Percentiles rank a stretch among this genome's conserved stretches.
Evolutionary conservation across 345 rosid species (phyloP).

Genomic region (Adansonia digitata): DNA sequence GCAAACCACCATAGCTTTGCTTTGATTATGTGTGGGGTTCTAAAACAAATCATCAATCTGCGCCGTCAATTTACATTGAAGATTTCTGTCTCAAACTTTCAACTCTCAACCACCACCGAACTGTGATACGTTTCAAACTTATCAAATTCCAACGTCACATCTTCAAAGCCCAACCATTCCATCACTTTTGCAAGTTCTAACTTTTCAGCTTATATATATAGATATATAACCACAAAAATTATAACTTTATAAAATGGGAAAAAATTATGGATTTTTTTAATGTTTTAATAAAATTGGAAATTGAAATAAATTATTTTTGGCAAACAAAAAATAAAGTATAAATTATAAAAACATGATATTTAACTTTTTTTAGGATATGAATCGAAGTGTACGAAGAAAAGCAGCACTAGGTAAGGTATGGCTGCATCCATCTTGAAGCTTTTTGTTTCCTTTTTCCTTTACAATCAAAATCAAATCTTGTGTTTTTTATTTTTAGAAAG

Average conservation of each 20-base stretch:
- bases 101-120: not conserved
- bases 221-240: no score
- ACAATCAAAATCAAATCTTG: not conserved
- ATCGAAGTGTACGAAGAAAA: not conserved
- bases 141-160: not conserved
- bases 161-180: no score
- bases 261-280: no score
- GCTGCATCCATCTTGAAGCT: not conserved
- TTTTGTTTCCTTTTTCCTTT: not conserved
- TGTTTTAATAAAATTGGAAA: not conserved
- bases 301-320: not conserved
- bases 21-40: no score
- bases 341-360: not conserved
- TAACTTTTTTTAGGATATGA: not conserved
- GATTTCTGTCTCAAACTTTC: not conserved
- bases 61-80: not conserved
- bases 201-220: no score
- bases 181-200: no score
- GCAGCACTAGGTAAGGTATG: not conserved
- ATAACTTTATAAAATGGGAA: no score
- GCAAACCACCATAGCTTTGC: no score
- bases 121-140: not conserved
- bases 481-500: not conserved
- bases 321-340: not conserved
- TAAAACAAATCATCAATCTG: not conserved